Conservation (phyloP, 1,284 basidiomycete species). For the Anthracocystis walkeri region DNA sequence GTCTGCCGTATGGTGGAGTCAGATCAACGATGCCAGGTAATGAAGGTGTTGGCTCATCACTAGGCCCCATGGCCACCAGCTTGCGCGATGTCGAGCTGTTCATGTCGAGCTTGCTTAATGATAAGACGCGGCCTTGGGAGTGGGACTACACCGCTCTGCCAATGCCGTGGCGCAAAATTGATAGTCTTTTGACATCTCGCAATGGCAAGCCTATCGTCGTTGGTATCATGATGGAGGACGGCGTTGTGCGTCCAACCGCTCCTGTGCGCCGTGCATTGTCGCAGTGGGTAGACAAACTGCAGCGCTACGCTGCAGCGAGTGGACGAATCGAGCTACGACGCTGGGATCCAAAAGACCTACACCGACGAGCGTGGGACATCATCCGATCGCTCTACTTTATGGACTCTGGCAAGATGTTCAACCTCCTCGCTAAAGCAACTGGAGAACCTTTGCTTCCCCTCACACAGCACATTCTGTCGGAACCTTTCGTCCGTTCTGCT, state of each 20-base stretch:
- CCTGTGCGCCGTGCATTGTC: constrained; percentile 31
- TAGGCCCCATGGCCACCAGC: constrained; percentile 37
- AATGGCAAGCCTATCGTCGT: constrained; percentile 20
- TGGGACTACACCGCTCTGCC: constrained; percentile 25
- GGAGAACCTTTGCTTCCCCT: constrained; percentile 49
- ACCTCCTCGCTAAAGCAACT: constrained; percentile 34
- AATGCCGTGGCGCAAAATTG: constrained; percentile 34
- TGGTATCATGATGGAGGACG: constrained; percentile 43
- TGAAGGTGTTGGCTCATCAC: constrained; percentile 40
- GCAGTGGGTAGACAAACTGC: constrained; percentile 33
- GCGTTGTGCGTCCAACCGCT: constrained; percentile 35
- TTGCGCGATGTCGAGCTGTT: constrained; percentile 48
- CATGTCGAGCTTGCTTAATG: constrained; percentile 42
- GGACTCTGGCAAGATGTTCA: constrained; percentile 46
- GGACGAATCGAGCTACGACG: constrained; percentile 23
- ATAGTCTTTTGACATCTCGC: constrained; percentile 12
- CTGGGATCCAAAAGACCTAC: constrained; percentile 35
- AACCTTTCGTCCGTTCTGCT: constrained; percentile 32
- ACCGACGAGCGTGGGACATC: constrained; percentile 44
- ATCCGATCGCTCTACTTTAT: constrained; percentile 56
- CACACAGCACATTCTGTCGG: constrained; percentile 42
- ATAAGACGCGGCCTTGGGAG: constrained; percentile 38
- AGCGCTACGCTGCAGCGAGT: background rate
- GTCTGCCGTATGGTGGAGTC: constrained; percentile 39
- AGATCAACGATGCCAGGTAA: constrained; percentile 49